Conservation (phyloP, 495 filamentous ascomycete genomes). For the Peziza echinospora region DNA sequence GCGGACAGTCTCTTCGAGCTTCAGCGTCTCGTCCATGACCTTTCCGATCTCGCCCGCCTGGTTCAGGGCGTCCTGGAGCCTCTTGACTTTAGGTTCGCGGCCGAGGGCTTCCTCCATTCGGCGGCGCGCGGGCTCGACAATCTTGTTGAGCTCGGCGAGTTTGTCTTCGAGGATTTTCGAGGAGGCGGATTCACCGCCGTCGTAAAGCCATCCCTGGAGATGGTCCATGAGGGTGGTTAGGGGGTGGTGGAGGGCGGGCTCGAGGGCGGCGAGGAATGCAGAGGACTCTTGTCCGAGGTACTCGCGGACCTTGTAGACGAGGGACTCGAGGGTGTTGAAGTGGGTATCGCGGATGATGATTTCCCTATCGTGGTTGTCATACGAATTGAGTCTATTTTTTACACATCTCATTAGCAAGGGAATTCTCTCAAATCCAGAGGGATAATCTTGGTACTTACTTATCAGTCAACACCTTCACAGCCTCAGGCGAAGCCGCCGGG, state of each 20-base stretch:
- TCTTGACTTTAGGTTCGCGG: slow-evolving; percentile 38
- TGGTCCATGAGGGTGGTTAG: slow-evolving; percentile 43
- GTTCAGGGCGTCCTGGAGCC: slow-evolving; percentile 38
- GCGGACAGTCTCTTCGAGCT: slow-evolving; percentile 23
- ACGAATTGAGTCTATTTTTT: no score
- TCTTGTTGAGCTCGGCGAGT: slow-evolving; percentile 38
- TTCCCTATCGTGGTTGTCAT: slow-evolving; percentile 44
- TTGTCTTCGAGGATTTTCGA: slow-evolving; percentile 47
- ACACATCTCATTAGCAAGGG: no score
- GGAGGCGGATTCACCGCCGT: slow-evolving; percentile 51
- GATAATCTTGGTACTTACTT: slow-evolving; percentile 11
- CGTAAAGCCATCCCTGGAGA: slow-evolving; percentile 72
- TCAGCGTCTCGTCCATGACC: slow-evolving; percentile 4
- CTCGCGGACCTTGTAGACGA: slow-evolving; percentile 75
- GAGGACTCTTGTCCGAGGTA: slow-evolving; percentile 47
- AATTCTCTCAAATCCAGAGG: no score
- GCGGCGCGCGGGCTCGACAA: slow-evolving; percentile 28
- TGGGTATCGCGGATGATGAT: slow-evolving; percentile 65
- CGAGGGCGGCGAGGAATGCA: slow-evolving; percentile 54
- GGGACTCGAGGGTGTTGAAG: slow-evolving; percentile 80
- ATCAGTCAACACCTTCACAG: slow-evolving; percentile 3
- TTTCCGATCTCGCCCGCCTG: slow-evolving; percentile 21
- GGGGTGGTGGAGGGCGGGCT: slow-evolving; percentile 33
- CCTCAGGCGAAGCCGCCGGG: slow-evolving; percentile 23
- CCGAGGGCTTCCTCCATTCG: slow-evolving; percentile 26